phyloP scores from a whole-genome alignment of 2,329 filamentous ascomycete genomes.

The Xylaria sp. region DNA sequence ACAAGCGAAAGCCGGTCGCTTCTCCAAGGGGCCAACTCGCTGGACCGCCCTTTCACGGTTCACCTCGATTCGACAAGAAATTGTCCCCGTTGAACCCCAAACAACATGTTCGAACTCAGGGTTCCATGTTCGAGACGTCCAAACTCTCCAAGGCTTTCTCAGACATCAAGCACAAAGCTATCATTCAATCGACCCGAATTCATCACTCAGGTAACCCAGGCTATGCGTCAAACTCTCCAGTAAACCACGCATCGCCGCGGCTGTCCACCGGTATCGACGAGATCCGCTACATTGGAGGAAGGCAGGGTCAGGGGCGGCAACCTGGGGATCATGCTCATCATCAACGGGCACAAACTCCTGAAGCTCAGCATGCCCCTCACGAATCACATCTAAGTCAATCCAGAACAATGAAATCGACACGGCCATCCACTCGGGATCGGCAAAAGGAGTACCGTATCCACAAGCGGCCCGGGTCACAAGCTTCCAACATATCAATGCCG shows the following conservation, averaged over 20 bases:
- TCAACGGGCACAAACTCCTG: background rate
- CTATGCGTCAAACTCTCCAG: background rate
- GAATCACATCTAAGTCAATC: background rate
- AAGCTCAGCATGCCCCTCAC: background rate
- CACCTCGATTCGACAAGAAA: background rate
- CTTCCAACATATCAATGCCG: conserved; percentile 25
- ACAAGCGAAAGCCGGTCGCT: background rate
- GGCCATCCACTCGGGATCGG: background rate
- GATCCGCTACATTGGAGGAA: background rate
- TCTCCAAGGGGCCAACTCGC: background rate
- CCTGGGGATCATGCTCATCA: background rate
- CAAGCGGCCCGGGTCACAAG: conserved; percentile 17
- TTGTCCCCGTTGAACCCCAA: background rate
- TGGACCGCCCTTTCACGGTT: conserved; percentile 1
- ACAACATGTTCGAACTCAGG: background rate
- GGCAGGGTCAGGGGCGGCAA: background rate
- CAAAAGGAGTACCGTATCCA: background rate
- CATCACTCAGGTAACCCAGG: background rate
- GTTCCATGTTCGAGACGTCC: background rate
- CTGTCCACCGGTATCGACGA: background rate
- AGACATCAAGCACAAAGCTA: conserved; percentile 19
- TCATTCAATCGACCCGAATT: conserved; percentile 12
- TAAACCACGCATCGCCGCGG: background rate
- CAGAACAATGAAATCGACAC: background rate
- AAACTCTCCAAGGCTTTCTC: conserved; percentile 9